Evolutionary conservation across 179 eudicot species (phyloP), one percentile per base, ranked within the genome.

Genomic region (Pouteria campechiana): DNA sequence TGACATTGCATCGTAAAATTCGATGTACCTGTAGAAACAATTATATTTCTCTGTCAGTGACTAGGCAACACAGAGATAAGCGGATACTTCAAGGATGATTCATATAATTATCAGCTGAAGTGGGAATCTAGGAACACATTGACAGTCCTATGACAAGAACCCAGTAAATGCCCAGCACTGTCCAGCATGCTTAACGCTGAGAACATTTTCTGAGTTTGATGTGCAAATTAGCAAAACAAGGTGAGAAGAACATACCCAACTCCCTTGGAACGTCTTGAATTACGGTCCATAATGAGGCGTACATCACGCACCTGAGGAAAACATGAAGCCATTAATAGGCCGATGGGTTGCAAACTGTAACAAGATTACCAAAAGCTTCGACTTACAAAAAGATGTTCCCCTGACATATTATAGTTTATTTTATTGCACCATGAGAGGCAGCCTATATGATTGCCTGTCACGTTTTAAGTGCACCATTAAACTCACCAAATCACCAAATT

Each of bases 261-360:
- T 55, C 97, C 97, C 58, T 75, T 88, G 41, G 94, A 79, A 44
- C 92, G 92, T 51, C 87, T 70, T 32, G 97, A 73, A 45, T 68
- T 88, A 25, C 94, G 78, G 56, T 88, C 94, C 94, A 78, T 80
- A 31, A 83, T 80, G 43, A 88, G 84, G 30, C 83, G 83, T 23
- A 88, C 97, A 75, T 88, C 94, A 55, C 94, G 72, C 41, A 88
- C 97, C 97, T 88, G 50, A 30, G 68, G n/a, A n/a, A n/a, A n/a
- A n/a, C n/a, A n/a, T n/a, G n/a, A n/a, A n/a, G n/a, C n/a, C n/a
- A n/a, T n/a, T n/a, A n/a, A n/a, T n/a, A n/a, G n/a, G n/a, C n/a
- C n/a, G n/a, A n/a, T n/a, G n/a, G n/a, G n/a, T n/a, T n/a, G n/a
- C n/a, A n/a, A n/a, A n/a, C n/a, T n/a, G n/a, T n/a, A n/a, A n/a